Conservation (phyloP, 2,329 filamentous ascomycete genomes). For the Capronia epimyces region DNA sequence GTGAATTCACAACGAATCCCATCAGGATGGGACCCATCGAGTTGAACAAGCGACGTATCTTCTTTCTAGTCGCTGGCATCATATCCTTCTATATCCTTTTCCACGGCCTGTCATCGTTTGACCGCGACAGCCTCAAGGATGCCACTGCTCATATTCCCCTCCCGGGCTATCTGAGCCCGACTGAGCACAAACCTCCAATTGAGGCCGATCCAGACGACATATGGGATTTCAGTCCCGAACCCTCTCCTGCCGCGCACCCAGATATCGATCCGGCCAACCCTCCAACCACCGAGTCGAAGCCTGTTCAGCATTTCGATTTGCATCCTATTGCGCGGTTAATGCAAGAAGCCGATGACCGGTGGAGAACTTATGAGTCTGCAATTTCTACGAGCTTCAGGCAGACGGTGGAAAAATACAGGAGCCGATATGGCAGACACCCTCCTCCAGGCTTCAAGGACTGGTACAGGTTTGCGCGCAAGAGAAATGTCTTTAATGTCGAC, state of each 20-base stretch:
- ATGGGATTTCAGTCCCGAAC: constrained; percentile 16
- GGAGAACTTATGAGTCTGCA: constrained; percentile 32
- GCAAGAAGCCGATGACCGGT: constrained; percentile 34
- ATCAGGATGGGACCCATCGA: constrained; percentile 28
- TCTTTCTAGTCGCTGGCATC: constrained; percentile 24
- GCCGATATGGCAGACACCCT: constrained; percentile 37
- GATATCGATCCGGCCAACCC: too few species aligned
- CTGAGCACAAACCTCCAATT: constrained; percentile 12
- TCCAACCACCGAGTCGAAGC: constrained; percentile 1
- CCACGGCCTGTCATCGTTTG: constrained; percentile 19
- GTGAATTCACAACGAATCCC: not conserved
- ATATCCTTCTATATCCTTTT: constrained; percentile 27
- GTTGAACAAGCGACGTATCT: constrained; percentile 28
- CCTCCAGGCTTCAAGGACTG: constrained; percentile 39
- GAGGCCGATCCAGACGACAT: constrained; percentile 17
- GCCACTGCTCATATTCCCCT: constrained; percentile 18
- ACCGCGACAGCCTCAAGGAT: constrained; percentile 7
- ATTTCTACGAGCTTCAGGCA: constrained; percentile 37
- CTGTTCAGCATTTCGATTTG: constrained; percentile 24
- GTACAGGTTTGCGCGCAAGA: constrained; percentile 38
- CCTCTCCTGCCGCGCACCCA: constrained; percentile 4
- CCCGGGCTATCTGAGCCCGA: constrained; percentile 12
- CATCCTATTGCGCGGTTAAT: constrained; percentile 36
- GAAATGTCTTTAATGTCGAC: constrained; percentile 36
- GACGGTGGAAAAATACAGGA: constrained; percentile 37